Percentiles rank a stretch among this genome's conserved stretches.
These are phyloP conservation scores for Amoebophrya sp. DNA, from an alignment of 169 alveolate species.

Conservation along the genomic window DNA sequence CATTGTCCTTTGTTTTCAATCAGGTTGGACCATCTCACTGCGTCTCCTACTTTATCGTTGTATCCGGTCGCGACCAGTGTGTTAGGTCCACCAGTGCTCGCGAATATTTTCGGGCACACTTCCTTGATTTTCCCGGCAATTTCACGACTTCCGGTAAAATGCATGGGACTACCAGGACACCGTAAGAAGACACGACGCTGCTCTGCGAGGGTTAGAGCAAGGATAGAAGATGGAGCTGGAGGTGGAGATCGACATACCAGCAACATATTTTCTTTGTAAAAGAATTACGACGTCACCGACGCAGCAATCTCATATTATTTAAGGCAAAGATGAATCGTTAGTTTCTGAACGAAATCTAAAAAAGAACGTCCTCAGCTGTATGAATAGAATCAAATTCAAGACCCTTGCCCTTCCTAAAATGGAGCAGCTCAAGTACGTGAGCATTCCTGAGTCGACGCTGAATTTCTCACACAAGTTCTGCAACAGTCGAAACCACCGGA, in stretches of 20 bases:
- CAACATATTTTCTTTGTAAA: too few species aligned
- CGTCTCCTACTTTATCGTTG: constrained; percentile 6
- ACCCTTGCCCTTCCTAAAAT: too few species aligned
- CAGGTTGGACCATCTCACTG: constrained; percentile 10
- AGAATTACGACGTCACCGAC: too few species aligned
- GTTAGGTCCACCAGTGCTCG: constrained; percentile 27
- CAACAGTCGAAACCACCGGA: not conserved
- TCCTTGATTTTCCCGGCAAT: constrained; percentile 14
- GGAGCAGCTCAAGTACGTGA: constrained; percentile 17
- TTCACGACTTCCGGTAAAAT: constrained; percentile 22
- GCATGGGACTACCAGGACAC: constrained; percentile 16
- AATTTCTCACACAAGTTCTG: not conserved
- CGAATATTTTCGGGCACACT: not conserved
- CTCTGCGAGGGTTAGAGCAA: too few species aligned
- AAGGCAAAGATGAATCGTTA: too few species aligned
- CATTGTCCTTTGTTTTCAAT: constrained; percentile 32
- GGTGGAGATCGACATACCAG: too few species aligned
- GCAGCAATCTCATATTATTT: too few species aligned
- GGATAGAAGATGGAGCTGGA: too few species aligned
- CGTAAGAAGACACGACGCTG: not conserved
- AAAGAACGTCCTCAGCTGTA: too few species aligned
- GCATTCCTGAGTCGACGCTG: not conserved
- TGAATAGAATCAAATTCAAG: too few species aligned
- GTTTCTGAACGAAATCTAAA: too few species aligned
- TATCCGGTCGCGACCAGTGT: constrained; percentile 17